phyloP scores from a whole-genome alignment of 108 stramenopile genomes.

The Fistulifera pelliculosa region DNA sequence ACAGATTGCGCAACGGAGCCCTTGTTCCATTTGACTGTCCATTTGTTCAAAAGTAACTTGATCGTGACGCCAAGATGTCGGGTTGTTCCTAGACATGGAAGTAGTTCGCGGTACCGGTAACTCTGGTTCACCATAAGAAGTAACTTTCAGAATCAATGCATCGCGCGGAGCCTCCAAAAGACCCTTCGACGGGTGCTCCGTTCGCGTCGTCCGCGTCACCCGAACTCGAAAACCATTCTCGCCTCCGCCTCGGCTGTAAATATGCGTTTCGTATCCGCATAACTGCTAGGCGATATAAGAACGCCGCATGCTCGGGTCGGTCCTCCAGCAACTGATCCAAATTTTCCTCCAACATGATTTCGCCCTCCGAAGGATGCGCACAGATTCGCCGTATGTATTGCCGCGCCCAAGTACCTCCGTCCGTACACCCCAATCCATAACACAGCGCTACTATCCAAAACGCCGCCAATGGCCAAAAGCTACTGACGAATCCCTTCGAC shows the following conservation, averaged over 20 bases:
- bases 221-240: no score
- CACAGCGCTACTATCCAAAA: not conserved
- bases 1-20: conserved; percentile 4
- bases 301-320: not conserved
- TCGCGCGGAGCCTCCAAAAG: not conserved
- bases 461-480: conserved; percentile 3
- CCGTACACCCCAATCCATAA: not conserved
- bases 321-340: not conserved
- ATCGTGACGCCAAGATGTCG: not conserved
- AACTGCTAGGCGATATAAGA: not conserved
- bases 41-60: not conserved
- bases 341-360: not conserved
- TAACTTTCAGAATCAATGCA: not conserved
- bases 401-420: not conserved
- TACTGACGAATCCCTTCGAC: not conserved
- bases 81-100: not conserved
- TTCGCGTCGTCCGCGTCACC: not conserved
- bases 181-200: not conserved
- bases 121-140: not conserved
- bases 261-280: no score
- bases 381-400: not conserved
- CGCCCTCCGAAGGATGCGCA: not conserved
- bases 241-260: no score
- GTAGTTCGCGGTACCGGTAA: not conserved
- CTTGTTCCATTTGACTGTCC: not conserved